Evolutionary conservation across 2,329 filamentous ascomycete species (phyloP), one percentile per base, ranked within the genome.

Genomic region (Cladophialophora yegresii): DNA sequence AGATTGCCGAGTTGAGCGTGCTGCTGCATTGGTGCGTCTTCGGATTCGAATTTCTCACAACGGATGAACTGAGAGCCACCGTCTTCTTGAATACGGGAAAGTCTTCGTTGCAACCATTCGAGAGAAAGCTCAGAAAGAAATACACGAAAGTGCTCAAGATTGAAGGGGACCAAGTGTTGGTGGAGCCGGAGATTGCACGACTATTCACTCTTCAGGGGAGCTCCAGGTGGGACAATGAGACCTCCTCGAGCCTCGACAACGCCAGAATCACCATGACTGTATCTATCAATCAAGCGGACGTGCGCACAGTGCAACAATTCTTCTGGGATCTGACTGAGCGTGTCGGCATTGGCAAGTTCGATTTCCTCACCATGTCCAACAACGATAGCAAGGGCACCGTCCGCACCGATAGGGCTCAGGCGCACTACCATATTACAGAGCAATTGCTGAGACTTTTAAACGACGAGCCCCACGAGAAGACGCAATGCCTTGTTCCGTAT

Each of bases 11-110:
- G 26, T 54, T 54, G 28, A 54, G 33, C 28, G 51, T 32, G 30
- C 51, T 54, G n/a, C 51, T 54, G 16, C 51, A 54, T 6, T 54
- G 51, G 51, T 28, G 28, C 7, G 33, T 54, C n/a, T 54, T 54
- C 28, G 51, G 51, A 22, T 33, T 20, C 22, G 51, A 33, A 10
- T 22, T n/a, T 33, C 22, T 54, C 16, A n/a, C 51, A 28, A 33
- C 33, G 30, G 51, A 54, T 33, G 36, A 43, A 43, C 36, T 43
- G 36, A 8, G 16, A 6, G 36, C 36, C 36, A 43, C 36, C 16
- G 16, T 43, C 5, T 43, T 43, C n/a, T 43, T 43, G 36, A 43
- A n/a, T 16, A n/a, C 36, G 36, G 36, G 36, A 16, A 43, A 43
- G 5, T 43, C 36, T 20, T 43, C 36, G 36, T 20, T 43, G 36